Evolutionary conservation across 2,329 filamentous ascomycete species (phyloP), one percentile per base, ranked within the genome.

Genomic region (Colletotrichum sublineola): DNA sequence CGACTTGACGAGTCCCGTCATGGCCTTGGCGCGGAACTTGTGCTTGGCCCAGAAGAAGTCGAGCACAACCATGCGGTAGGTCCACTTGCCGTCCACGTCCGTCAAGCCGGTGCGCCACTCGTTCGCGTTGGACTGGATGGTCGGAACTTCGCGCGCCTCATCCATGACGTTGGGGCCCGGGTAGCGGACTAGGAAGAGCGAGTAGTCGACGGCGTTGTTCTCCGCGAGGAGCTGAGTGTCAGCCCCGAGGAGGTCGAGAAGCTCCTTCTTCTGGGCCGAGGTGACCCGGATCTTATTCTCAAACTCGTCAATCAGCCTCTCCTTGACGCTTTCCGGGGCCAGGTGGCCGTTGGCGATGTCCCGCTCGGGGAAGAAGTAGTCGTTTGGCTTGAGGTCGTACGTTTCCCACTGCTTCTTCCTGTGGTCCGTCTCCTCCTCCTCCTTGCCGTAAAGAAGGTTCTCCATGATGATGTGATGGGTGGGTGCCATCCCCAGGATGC

Each of bases 41-140:
- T 94, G 91, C 80, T 92, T 93, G 0, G 91, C 89, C 92, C 92
- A 94, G 83, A 94, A 94, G 81, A 95, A 94, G 79, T 94, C 93
- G 44, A 94, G 83, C 18, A 94, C 81, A 0, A 91, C 87, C 4
- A 88, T 90, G 3, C 92, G 87, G 77, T 93, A 94, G 15, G 91
- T 83, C 84, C 91, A 92, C 75, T 89, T 89, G 0, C 88, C 88
- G 76, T 93, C 90, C 0, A 86, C 83, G 12, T 91, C 92, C 0
- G 81, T 75, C 0, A 94, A 77, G 0, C 92, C 92, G 0, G 83
- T 86, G 14, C 92, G 84, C 92, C 92, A 94, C 0, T 76, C 73
- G 6, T 77, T 73, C 0, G 76, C 75, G 3, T 77, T 72, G 7
- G 78, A 78, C 36, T 71, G 50, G 50, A 80, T 77, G 0, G 81